Base-by-base conservation (phyloP, 306 rosid genomes). In the Cicer chorassanicum region DNA sequence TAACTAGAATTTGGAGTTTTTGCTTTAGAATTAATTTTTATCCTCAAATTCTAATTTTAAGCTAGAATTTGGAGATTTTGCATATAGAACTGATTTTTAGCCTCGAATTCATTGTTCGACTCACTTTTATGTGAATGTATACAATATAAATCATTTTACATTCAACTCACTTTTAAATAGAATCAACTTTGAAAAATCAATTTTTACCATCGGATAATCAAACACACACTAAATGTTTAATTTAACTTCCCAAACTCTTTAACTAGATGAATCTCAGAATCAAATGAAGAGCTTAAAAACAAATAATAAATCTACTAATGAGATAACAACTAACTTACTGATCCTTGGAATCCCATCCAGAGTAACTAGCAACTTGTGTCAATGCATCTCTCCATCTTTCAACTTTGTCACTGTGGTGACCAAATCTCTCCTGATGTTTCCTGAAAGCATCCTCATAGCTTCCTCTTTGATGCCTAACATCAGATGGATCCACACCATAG, bases 301-400 rank as follows among this genome's bases (percentile, higher is more conserved):
- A 34, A 50, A 14, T 1, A 69, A 14, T 3, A 68, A 1, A 5
- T 7, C 45, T n/a, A 69, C 2, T 69, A 9, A 53, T 34, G 60
- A 50, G 9, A 69, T 64, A 42, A 16, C n/a, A 42, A 16, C n/a
- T 14, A 50, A 15, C 74, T 51, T 70, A 70, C 75, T 7, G n/a
- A 12, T 8, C 64, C 39, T 39, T 53, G 64, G 75, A 70, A 8
- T 70, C 75, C 75, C 75, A 70, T 38, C 75, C 75, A 18, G 75
- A 70, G 46, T 53, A 11, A 53, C 64, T 15, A 0, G 75, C 6
- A 39, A 39, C 64, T 51, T 51, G 64, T 70, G 18, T 53, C 9
- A 70, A 53, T 1, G 75, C 63, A 70, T 51, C 36, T 53, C 48
- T 70, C 75, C 75, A 70, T 39, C 12, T 70, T 15, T 53, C 8